phyloP scores from a whole-genome alignment of 257 asterid genomes.

The Gardenia jasminoides region DNA sequence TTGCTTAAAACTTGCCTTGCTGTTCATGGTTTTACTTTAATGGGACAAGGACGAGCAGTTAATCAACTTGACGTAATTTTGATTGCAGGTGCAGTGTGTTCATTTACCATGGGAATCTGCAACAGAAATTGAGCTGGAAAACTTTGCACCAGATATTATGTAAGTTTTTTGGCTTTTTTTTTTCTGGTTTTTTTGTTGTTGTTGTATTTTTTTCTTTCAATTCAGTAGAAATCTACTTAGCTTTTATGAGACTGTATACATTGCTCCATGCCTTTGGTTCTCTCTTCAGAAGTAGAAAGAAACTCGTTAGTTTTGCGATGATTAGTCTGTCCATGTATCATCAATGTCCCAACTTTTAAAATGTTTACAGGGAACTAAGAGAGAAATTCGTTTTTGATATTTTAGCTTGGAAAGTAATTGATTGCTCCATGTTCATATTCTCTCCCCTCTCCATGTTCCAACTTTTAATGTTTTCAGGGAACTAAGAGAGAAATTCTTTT shows the following conservation, averaged over 20 bases:
- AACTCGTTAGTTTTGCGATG: neutral
- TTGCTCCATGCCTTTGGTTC: neutral
- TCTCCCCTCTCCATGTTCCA: too few relatives aligned
- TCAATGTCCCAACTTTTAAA: neutral
- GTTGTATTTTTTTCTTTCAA: too few relatives aligned
- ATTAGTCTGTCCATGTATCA: neutral
- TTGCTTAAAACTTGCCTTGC: neutral
- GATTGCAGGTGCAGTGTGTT: conserved; percentile 57
- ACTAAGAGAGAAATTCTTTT: neutral
- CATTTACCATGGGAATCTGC: conserved; percentile 87
- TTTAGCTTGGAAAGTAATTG: neutral
- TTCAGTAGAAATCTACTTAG: neutral
- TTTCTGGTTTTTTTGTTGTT: too few relatives aligned
- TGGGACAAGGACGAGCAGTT: neutral
- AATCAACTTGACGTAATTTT: conserved; percentile 24
- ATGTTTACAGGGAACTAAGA: neutral
- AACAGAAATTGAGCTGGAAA: conserved; percentile 48
- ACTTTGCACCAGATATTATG: conserved; percentile 68
- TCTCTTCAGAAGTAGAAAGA: neutral
- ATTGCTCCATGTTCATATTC: neutral
- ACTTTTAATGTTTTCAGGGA: neutral
- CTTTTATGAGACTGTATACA: neutral
- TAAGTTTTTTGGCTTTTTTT: conserved; percentile 21
- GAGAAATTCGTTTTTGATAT: neutral
- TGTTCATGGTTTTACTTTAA: neutral